Conservation (phyloP, 78 protist species). For the Dictyostelium brefeldianum region DNA sequence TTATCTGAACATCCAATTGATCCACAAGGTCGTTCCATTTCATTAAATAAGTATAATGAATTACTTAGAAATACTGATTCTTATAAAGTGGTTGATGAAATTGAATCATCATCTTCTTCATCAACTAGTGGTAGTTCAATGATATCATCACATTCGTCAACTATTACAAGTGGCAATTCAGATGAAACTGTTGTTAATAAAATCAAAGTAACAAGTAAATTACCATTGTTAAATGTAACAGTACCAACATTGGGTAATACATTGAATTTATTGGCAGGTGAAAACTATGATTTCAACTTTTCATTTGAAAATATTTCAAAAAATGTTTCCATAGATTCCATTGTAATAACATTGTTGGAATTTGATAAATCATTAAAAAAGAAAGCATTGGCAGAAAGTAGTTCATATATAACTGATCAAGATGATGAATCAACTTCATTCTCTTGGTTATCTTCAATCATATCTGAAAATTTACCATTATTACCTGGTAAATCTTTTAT, state of each 20-base stretch:
- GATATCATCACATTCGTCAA: background rate
- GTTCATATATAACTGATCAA: slow-evolving; percentile 5
- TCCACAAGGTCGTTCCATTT: slow-evolving; percentile 59
- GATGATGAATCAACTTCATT: slow-evolving; percentile 36
- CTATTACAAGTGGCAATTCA: background rate
- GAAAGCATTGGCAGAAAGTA: background rate
- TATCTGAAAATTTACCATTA: slow-evolving; percentile 21
- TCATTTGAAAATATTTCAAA: slow-evolving; percentile 53
- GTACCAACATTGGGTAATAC: slow-evolving; percentile 38
- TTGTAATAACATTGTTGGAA: slow-evolving; percentile 6
- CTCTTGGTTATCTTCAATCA: slow-evolving; percentile 5
- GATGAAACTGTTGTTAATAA: slow-evolving; percentile 21
- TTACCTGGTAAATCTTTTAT: slow-evolving; percentile 40
- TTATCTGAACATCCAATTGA: slow-evolving; percentile 58
- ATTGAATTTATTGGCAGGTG: slow-evolving; percentile 51
- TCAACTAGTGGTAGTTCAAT: background rate
- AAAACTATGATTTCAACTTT: background rate
- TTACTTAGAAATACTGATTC: slow-evolving; percentile 25
- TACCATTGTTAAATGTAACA: slow-evolving; percentile 29
- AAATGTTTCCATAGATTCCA: slow-evolving; percentile 12
- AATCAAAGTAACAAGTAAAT: background rate
- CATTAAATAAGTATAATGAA: slow-evolving; percentile 20
- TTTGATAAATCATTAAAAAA: slow-evolving; percentile 43
- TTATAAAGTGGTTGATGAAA: slow-evolving; percentile 11
- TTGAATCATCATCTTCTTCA: background rate